A percentile compares a stretch with the other conserved stretches of the same genome.
These are phyloP conservation scores for Mycosphaerella arachidis DNA, from an alignment of 2,329 filamentous ascomycete species.

Conservation along the genomic window DNA sequence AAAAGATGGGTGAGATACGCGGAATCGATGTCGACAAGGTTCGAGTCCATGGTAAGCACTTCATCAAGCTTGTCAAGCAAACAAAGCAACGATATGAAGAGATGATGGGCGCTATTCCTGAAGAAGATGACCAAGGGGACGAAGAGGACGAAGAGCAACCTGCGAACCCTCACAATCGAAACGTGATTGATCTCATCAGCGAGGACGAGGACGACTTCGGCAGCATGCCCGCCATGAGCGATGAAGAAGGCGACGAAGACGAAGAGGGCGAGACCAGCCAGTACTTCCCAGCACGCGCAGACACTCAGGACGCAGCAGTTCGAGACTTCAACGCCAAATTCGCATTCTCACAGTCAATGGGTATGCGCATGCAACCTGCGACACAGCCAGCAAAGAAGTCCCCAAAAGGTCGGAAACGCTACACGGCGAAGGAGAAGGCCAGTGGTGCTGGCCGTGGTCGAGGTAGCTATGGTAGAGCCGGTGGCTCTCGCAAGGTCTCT, in stretches of 20 bases:
- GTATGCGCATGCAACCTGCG: constrained; percentile 5
- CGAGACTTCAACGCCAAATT: constrained; percentile 22
- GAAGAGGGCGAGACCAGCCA: constrained; percentile 23
- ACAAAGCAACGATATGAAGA: constrained; percentile 31
- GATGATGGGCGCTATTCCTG: constrained; percentile 38
- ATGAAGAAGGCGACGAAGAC: constrained; percentile 31
- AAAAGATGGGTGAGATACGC: constrained; percentile 60
- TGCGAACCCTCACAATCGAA: constrained; percentile 48
- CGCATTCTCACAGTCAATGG: constrained; percentile 16
- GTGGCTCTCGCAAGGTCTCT: neutral
- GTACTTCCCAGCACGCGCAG: constrained; percentile 19
- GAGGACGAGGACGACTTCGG: constrained; percentile 41
- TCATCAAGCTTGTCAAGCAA: constrained; percentile 56
- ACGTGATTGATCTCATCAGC: constrained; percentile 46
- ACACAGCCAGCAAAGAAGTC: constrained; percentile 7
- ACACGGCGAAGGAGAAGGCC: constrained; percentile 3
- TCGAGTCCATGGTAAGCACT: constrained; percentile 54
- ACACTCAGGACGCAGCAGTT: constrained; percentile 9
- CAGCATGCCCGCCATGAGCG: constrained; percentile 35
- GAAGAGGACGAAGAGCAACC: constrained; percentile 43
- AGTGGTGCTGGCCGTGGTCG: neutral
- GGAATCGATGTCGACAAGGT: constrained; percentile 62
- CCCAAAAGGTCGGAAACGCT: constrained; percentile 3
- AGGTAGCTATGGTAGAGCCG: neutral
- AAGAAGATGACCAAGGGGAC: constrained; percentile 42